Percentiles rank a stretch among this genome's conserved stretches.
These are phyloP conservation scores for Auricularia sp. DNA, from an alignment of 768 basidiomycete species.

Conservation along the genomic window DNA sequence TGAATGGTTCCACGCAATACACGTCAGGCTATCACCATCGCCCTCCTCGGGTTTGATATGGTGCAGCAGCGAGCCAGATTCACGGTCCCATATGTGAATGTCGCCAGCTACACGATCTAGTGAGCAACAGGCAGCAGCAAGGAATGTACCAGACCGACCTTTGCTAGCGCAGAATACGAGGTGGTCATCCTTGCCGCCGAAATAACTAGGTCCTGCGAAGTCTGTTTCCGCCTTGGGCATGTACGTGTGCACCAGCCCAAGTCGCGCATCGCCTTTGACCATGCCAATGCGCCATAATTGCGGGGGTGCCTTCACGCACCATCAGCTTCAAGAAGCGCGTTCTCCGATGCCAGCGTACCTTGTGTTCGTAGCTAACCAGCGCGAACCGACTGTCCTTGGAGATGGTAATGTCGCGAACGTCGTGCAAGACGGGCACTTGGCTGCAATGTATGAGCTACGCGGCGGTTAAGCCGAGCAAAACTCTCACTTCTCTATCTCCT, in stretches of 20 bases:
- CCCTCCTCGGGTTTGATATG: conserved; percentile 11
- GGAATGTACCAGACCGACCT: conserved; percentile 6
- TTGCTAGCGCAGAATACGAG: conserved; percentile 14
- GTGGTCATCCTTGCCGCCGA: conserved; percentile 13
- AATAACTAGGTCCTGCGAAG: conserved; percentile 14
- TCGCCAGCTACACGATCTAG: conserved; percentile 9
- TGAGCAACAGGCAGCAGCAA: not conserved
- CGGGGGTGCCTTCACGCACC: conserved; percentile 12
- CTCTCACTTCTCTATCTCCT: conserved; percentile 55
- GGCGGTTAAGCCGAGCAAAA: not conserved
- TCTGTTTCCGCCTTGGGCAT: conserved; percentile 9
- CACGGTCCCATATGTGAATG: conserved; percentile 16
- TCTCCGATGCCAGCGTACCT: conserved; percentile 30
- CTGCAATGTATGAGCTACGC: conserved; percentile 25
- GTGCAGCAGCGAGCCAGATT: conserved; percentile 13
- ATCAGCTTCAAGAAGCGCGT: too few relatives aligned
- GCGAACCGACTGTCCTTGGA: conserved; percentile 51
- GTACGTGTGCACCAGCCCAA: conserved; percentile 12
- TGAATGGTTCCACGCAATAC: conserved; percentile 14
- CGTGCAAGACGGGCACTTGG: conserved; percentile 62
- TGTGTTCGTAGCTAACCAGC: conserved; percentile 65
- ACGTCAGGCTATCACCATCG: conserved; percentile 11
- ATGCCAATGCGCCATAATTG: conserved; percentile 17
- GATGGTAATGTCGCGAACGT: conserved; percentile 61
- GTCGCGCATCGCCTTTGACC: conserved; percentile 15